These are phyloP conservation scores for Metschnikowia reukaufii DNA, from an alignment of 805 yeast species.

Conservation along the genomic window DNA sequence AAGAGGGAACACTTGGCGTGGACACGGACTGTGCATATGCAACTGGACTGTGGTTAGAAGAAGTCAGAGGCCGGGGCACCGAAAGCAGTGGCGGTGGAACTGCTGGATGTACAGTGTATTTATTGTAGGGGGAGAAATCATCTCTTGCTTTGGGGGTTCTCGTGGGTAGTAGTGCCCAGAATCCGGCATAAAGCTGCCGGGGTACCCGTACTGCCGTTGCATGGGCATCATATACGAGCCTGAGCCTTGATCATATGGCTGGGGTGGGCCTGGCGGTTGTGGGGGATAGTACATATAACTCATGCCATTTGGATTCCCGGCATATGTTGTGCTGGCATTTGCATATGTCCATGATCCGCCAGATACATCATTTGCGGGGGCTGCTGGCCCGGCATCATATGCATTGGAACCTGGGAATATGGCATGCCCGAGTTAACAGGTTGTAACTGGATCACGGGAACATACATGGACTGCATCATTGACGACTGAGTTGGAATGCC, in stretches of 20 bases:
- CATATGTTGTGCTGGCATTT: not conserved
- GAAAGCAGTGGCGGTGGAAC: not conserved
- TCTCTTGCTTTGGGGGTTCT: not conserved
- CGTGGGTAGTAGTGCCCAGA: not conserved
- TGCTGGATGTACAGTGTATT: not conserved
- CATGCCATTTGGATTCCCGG: too few species aligned
- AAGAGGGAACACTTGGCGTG: conserved; percentile 6
- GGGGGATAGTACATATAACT: conserved; percentile 5
- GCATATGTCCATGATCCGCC: conserved; percentile 4
- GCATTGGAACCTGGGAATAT: conserved; percentile 12
- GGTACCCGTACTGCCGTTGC: conserved; percentile 1
- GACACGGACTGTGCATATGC: not conserved
- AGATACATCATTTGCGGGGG: conserved; percentile 7
- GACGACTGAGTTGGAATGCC: not conserved
- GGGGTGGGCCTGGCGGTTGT: conserved; percentile 1
- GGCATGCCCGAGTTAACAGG: conserved; percentile 2
- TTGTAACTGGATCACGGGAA: conserved; percentile 9
- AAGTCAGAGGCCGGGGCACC: conserved; percentile 1
- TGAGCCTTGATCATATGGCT: not conserved
- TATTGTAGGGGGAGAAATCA: conserved; percentile 1
- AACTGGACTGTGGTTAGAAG: conserved; percentile 4
- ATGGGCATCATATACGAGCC: conserved; percentile 2
- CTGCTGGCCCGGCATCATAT: conserved; percentile 7
- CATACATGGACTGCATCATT: conserved; percentile 5
- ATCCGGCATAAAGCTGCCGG: not conserved